Evolutionary conservation across 1,284 basidiomycete species (phyloP).

Genomic region (Stygiomarasmius scandens): DNA sequence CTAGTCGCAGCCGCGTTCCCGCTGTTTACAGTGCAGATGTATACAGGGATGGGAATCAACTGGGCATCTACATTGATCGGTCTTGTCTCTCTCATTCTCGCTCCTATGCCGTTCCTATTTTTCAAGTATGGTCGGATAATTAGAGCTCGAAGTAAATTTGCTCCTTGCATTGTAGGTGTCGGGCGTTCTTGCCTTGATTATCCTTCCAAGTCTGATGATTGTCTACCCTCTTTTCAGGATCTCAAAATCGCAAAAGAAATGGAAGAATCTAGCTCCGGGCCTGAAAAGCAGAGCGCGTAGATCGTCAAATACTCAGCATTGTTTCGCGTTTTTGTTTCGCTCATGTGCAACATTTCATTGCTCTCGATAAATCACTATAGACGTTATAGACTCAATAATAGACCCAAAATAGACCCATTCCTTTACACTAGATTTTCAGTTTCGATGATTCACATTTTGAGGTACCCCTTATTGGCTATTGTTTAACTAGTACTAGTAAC

Average conservation of each 20-base stretch:
- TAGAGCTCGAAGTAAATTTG: constrained; percentile 50
- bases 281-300: no score
- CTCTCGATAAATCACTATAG: no score
- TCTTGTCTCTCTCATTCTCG: constrained; percentile 50
- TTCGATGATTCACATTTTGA: no score
- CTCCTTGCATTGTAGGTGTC: constrained; percentile 56
- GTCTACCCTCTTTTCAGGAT: constrained; percentile 3
- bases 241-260: constrained; percentile 16
- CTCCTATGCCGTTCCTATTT: constrained; percentile 64
- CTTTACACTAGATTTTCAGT: no score
- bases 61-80: constrained; percentile 31
- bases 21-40: constrained; percentile 46
- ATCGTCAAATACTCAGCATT: no score
- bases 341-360: no score
- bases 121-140: constrained; percentile 52
- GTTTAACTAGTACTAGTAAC: no score
- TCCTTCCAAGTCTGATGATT: not conserved
- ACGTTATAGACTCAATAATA: no score
- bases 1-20: constrained; percentile 71
- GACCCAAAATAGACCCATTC: no score
- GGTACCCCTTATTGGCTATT: no score
- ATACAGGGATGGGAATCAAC: constrained; percentile 16
- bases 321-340: no score
- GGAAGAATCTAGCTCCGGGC: not conserved
- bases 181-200: no score